A percentile compares a stretch with the other conserved stretches of the same genome.
phyloP scores from a whole-genome alignment of 2,329 filamentous ascomycete genomes.

The Leptographium lundbergii region DNA sequence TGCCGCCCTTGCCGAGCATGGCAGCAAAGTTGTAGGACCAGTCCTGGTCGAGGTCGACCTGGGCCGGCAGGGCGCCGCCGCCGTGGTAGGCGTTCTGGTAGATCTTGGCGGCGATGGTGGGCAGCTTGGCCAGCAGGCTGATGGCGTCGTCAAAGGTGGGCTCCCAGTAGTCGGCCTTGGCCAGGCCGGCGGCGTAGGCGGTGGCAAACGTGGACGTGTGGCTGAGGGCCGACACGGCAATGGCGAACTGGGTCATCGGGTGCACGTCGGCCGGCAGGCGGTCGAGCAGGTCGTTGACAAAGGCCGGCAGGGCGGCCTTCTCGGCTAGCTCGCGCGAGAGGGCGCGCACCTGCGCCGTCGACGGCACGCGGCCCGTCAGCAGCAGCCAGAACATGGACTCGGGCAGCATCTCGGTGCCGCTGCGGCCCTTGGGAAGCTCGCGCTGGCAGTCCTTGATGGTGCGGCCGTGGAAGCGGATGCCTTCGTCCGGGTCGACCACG shows the following conservation, averaged over 20 bases:
- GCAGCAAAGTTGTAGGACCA: constrained; percentile 99
- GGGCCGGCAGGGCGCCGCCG: constrained; percentile 57
- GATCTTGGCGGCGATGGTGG: constrained; percentile 92
- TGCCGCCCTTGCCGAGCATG: constrained; percentile 82
- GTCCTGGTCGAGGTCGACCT: constrained; percentile 75
- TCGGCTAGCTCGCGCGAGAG: constrained; percentile 81
- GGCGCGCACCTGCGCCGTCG: constrained; percentile 63
- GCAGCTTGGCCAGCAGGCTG: constrained; percentile 86
- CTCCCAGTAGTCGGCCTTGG: constrained; percentile 98
- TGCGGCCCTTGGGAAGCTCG: constrained; percentile 81
- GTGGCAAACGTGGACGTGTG: constrained; percentile 89
- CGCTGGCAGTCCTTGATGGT: constrained; percentile 98
- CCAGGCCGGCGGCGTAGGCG: constrained; percentile 78
- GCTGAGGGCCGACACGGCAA: constrained; percentile 90
- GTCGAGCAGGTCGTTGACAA: constrained; percentile 80
- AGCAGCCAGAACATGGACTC: constrained; percentile 99
- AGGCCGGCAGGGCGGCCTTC: constrained; percentile 68
- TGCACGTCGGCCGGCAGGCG: constrained; percentile 82
- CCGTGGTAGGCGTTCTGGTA: constrained; percentile 84
- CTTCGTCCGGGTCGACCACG: constrained; percentile 90
- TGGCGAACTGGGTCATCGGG: constrained; percentile 96
- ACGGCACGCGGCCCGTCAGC: constrained; percentile 83
- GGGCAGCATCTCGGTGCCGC: constrained; percentile 92
- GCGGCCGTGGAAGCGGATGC: constrained; percentile 93
- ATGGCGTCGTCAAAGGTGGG: constrained; percentile 94